Evolutionary conservation across 2,329 filamentous ascomycete genomes (phyloP), one percentile per base, ranked within the genome.

Genomic region (Colletotrichum sojae): DNA sequence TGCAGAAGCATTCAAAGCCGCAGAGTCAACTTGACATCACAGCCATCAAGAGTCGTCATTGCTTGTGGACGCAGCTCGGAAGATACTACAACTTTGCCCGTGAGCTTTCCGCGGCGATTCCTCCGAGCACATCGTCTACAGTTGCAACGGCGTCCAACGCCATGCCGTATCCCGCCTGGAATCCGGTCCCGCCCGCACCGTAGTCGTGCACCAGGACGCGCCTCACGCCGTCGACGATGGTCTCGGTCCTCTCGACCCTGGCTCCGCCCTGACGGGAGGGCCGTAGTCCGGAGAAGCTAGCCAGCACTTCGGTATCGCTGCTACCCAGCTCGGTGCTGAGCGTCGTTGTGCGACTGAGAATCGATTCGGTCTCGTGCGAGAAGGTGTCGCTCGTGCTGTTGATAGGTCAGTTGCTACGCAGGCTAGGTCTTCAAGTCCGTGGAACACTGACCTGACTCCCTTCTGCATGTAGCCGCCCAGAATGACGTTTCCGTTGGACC

Each of bases 171-270:
- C 80, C 80, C 2, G 83, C 82, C 60, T 84, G 83, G 69, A 81
- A 85, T 0, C 83, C 83, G 1, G 82, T 82, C 6, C 82, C 82
- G 1, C 83, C 81, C 4, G 83, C 83, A 5, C 83, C 83, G 69
- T 85, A 84, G 62, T 83, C 83, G 70, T 83, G 82, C 3, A 83
- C 78, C 8, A 81, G 54, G 0, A 69, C 61, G 1, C 75, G 72
- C 16, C 71, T 70, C 46, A 73, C 31, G 9, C 74, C 77, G 3
- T 66, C 67, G 4, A 80, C 72, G 0, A 61, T 15, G 6, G 78
- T 22, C 6, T 71, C 59, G 56, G 83, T 83, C 8, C 84, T 72
- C 72, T 85, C 84, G 18, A 86, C 81, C 2, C 83, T 80, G 45
- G 78, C 79, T 43, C 82, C 79, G 13, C 85, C 84, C 54, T 79